Percentiles rank a stretch among this genome's conserved stretches.
Evolutionary conservation across 192 early-diverging fungal genomes (phyloP).

Genomic region (Chytriomyces hyalinus): DNA sequence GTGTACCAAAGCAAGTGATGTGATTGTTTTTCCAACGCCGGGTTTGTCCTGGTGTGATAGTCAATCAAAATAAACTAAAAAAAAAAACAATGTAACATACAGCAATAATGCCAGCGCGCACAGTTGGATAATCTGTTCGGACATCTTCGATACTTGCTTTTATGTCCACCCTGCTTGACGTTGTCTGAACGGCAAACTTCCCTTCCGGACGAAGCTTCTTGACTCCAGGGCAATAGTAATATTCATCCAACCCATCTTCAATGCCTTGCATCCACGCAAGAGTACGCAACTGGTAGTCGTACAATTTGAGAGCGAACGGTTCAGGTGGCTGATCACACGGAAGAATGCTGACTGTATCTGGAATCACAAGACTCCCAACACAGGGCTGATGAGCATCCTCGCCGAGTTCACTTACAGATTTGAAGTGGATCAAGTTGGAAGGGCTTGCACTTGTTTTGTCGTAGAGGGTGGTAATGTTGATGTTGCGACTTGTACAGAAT

Average conservation of each 20-base stretch:
- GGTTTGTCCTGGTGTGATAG: slow-evolving; percentile 29
- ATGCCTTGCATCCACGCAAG: slow-evolving; percentile 17
- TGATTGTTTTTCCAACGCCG: slow-evolving; percentile 39
- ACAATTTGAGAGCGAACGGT: slow-evolving; percentile 6
- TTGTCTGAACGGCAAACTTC: background rate
- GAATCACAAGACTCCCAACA: too few relatives aligned
- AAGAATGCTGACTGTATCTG: too few relatives aligned
- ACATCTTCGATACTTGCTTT: background rate
- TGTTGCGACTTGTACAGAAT: too few relatives aligned
- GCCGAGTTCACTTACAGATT: too few relatives aligned
- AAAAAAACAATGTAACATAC: slow-evolving; percentile 1
- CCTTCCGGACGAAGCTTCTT: background rate
- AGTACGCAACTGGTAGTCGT: slow-evolving; percentile 17
- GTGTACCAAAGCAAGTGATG: slow-evolving; percentile 31
- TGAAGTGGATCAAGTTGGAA: too few relatives aligned
- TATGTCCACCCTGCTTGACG: background rate
- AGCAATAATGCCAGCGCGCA: slow-evolving; percentile 34
- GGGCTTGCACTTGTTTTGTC: too few relatives aligned
- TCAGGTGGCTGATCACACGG: too few relatives aligned
- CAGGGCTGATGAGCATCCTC: too few relatives aligned
- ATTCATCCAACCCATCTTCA: slow-evolving; percentile 3
- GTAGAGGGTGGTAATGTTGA: too few relatives aligned
- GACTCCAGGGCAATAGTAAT: slow-evolving; percentile 8
- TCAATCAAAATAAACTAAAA: background rate
- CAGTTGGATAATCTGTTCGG: background rate